These are phyloP conservation scores for Phytophthora citricola DNA, from an alignment of 352 stramenopile species.

Conservation along the genomic window DNA sequence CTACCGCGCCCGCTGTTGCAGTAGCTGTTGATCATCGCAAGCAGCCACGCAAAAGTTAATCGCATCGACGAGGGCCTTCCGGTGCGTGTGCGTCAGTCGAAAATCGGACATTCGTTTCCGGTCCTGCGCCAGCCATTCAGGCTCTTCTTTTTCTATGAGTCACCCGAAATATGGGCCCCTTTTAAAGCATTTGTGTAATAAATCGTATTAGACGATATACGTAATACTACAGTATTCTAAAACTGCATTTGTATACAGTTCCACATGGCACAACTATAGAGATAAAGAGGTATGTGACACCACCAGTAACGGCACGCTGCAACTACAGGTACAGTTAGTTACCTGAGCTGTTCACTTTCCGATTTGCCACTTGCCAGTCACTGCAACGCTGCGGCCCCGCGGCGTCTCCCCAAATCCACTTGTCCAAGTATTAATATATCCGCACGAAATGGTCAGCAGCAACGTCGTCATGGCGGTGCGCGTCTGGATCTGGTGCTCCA, in stretches of 20 bases:
- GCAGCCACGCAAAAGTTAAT: too few species aligned
- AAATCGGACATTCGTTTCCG: background rate
- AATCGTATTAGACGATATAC: background rate
- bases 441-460: slow-evolving; percentile 15
- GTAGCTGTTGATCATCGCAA: too few species aligned
- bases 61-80: background rate
- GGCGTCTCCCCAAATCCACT: background rate
- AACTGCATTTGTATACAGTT: background rate
- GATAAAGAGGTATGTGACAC: background rate
- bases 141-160: slow-evolving; percentile 22
- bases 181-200: background rate
- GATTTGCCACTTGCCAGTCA: slow-evolving; percentile 18
- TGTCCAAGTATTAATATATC: background rate
- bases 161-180: slow-evolving; percentile 5
- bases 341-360: slow-evolving; percentile 13
- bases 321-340: background rate
- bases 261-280: background rate
- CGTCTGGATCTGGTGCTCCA: slow-evolving; percentile 39
- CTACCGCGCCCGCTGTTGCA: too few species aligned
- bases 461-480: slow-evolving; percentile 31
- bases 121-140: slow-evolving; percentile 8
- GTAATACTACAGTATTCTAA: background rate
- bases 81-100: background rate
- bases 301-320: background rate
- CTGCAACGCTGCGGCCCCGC: background rate